phyloP scores from a whole-genome alignment of 768 basidiomycete species.

The Mycena albidolilacea region DNA sequence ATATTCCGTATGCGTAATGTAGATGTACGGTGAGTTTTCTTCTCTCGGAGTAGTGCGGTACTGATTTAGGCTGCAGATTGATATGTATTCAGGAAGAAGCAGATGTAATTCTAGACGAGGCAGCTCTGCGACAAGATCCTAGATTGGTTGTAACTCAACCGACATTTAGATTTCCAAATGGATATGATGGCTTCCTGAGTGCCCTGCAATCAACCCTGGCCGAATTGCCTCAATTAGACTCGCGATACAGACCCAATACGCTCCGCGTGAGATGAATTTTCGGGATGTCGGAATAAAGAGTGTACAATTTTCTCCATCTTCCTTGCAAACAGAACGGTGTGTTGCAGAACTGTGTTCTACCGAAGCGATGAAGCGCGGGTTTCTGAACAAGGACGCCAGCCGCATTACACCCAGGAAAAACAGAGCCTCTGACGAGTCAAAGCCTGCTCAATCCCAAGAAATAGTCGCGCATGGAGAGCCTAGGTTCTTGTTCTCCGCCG shows the following conservation, averaged over 20 bases:
- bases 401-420: not conserved
- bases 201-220: not conserved
- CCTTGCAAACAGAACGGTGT: too few species aligned
- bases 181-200: not conserved
- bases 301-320: not conserved
- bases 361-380: slow-evolving; percentile 32
- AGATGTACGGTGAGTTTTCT: not conserved
- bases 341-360: not conserved
- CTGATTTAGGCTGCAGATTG: not conserved
- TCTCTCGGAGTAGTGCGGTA: not conserved
- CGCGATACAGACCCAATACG: slow-evolving; percentile 6
- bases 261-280: slow-evolving; percentile 22
- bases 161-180: not conserved
- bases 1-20: slow-evolving; percentile 32
- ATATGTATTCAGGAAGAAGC: not conserved
- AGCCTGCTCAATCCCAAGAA: not conserved
- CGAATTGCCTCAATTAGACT: not conserved
- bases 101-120: not conserved
- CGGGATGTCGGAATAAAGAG: not conserved
- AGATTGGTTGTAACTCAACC: not conserved
- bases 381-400: not conserved
- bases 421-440: too few species aligned
- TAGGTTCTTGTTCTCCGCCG: slow-evolving; percentile 8
- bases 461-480: not conserved
- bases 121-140: too few species aligned